These are phyloP conservation scores for Akanthomyces dipterigenus DNA, from an alignment of 2,329 filamentous ascomycete genomes.

Conservation along the genomic window DNA sequence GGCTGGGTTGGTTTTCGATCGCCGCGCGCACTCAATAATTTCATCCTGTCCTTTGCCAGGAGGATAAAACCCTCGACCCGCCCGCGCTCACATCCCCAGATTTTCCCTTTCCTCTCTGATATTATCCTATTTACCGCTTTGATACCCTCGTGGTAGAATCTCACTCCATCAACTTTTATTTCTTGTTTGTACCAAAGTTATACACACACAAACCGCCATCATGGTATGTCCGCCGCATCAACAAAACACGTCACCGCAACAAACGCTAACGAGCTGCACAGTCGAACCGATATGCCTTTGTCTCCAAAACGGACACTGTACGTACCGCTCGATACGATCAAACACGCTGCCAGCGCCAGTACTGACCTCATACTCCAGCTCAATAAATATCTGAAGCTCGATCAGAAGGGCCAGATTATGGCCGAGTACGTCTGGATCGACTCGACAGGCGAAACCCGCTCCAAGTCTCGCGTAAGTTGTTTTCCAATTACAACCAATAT, in stretches of 20 bases:
- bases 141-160: not conserved
- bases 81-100: not conserved
- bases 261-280: constrained; percentile 16
- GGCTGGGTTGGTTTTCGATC: constrained; percentile 2
- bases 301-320: constrained; percentile 29
- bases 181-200: not conserved
- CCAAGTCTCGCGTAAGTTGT: constrained; percentile 85
- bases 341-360: not conserved
- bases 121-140: not conserved
- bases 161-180: not conserved
- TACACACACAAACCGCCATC: constrained; percentile 8
- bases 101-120: not conserved
- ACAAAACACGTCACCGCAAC: not conserved
- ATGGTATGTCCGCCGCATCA: constrained; percentile 1
- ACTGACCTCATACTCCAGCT: constrained; percentile 51
- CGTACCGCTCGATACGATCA: constrained; percentile 12
- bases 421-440: constrained; percentile 98
- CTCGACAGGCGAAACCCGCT: constrained; percentile 72
- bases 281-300: constrained; percentile 23
- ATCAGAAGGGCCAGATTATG: constrained; percentile 82
- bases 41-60: not conserved
- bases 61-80: constrained; percentile 10
- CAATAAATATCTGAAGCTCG: constrained; percentile 83
- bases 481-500: not conserved
- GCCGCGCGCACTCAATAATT: not conserved